These are phyloP conservation scores for Arthrobotrys iridis DNA, from an alignment of 2,329 filamentous ascomycete species.

Conservation along the genomic window DNA sequence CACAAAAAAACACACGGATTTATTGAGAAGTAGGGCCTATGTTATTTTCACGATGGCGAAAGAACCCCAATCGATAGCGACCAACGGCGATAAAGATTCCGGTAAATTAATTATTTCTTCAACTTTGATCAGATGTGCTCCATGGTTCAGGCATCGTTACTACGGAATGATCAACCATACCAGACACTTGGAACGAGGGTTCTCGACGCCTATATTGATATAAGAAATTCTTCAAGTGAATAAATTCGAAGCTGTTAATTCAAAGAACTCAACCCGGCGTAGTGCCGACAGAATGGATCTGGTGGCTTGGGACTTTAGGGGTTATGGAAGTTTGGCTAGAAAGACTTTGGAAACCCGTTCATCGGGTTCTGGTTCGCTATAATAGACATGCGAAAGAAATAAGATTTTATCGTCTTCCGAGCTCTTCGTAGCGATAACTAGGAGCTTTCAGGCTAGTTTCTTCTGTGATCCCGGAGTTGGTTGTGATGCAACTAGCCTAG, in stretches of 20 bases:
- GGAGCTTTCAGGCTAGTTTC: neutral
- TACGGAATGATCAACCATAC: neutral
- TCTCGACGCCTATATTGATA: constrained; percentile 2
- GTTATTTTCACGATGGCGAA: neutral
- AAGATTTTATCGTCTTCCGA: neutral
- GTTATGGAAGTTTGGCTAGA: constrained; percentile 1
- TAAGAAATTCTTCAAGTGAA: constrained; percentile 4
- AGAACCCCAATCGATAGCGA: neutral
- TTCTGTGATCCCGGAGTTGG: too few relatives aligned
- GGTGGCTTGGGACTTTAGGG: neutral
- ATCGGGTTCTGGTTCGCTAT: constrained; percentile 8
- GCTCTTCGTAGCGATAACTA: constrained; percentile 14
- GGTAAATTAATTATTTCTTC: neutral
- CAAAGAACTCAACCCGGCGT: neutral
- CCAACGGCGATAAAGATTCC: neutral
- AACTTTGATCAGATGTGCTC: constrained; percentile 2
- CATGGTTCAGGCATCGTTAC: neutral
- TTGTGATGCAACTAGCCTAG: too few relatives aligned
- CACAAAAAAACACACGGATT: constrained; percentile 14
- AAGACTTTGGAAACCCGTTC: constrained; percentile 10
- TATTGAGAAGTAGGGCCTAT: neutral
- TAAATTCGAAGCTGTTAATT: neutral
- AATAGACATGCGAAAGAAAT: neutral
- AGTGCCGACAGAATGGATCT: neutral
- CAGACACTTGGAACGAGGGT: neutral